Base-by-base conservation (phyloP, 1,284 basidiomycete genomes). In the Malassezia cuniculi region DNA sequence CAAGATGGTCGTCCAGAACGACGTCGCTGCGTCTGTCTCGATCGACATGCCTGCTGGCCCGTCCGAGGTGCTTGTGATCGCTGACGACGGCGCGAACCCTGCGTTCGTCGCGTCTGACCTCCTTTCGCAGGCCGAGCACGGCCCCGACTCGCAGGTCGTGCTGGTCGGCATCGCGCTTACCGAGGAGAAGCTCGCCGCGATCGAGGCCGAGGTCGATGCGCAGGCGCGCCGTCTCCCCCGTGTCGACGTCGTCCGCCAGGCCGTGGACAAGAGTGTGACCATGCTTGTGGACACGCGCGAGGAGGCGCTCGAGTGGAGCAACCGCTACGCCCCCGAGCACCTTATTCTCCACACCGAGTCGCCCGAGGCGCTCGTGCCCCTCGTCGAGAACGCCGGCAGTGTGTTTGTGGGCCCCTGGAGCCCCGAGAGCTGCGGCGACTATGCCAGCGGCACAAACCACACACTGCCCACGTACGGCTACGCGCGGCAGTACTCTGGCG, bases 1-100 rank as follows among this genome's bases (percentile, higher is more conserved):
- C 41, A 99, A 99, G 74, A 94, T 97, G 93, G 54, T 94, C 48
- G 87, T 95, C 15, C 89, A 94, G 69, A 94, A 94, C 68, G 93
- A 97, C 68, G 87, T 87, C n/a, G 83, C 89, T 61, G 90, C 93
- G 5, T 71, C 89, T 46, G 86, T 95, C 8, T 82, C 84, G 15
- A 99, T 97, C 62, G 93, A 99, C 69, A 97, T 97, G 86, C 93
- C 93, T 26, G 93, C 93, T 16, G 93, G 93, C 6, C 93, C 93
- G 10, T 89, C 85, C 6, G 62, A 63, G 36, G 59, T 57, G 30
- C 21, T 55, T 6, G 47, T 48, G 42, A 85, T 97, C 49, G 87
- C 89, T 24, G 93, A 97, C 68, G 71, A 78, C 44, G 79, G 80
- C 3, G 79, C 81, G 48, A 79, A 84, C 59, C 79, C 90, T 0